Conservation (phyloP, 306 rosid genomes). For the Citrullus amarus region DNA sequence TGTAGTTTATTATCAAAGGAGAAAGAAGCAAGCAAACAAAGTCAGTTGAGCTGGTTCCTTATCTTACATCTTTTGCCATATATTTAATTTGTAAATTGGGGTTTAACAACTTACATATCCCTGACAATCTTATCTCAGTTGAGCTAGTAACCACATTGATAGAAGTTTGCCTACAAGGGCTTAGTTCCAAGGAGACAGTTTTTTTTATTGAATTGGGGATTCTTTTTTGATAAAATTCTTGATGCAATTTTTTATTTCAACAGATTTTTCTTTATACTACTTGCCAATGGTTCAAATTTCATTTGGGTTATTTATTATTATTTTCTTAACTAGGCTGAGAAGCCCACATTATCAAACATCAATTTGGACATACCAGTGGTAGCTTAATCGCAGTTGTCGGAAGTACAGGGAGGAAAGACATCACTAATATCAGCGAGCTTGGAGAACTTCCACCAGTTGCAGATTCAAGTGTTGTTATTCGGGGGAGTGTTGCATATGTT, state of each 20-base stretch:
- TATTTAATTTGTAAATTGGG: background rate
- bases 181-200: background rate
- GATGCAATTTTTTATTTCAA: background rate
- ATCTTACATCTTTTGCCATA: background rate
- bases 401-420: conserved; percentile 45
- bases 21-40: background rate
- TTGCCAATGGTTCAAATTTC: background rate
- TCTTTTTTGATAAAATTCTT: background rate
- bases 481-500: conserved; percentile 46
- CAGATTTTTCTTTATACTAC: background rate
- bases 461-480: conserved; percentile 24
- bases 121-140: background rate
- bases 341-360: conserved; percentile 29
- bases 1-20: background rate
- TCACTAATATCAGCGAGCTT: conserved; percentile 46
- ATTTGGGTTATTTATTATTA: background rate
- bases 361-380: conserved; percentile 42
- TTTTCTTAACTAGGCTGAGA: conserved; percentile 25
- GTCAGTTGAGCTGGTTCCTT: background rate
- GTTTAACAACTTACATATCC: background rate
- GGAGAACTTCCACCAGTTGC: conserved; percentile 41
- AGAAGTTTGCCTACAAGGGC: background rate
- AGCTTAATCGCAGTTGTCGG: conserved; percentile 49
- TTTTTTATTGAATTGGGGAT: conserved; percentile 1
- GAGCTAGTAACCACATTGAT: background rate